These are phyloP conservation scores for Leccinum glutinopallens DNA, from an alignment of 1,284 basidiomycete species.

Conservation along the genomic window DNA sequence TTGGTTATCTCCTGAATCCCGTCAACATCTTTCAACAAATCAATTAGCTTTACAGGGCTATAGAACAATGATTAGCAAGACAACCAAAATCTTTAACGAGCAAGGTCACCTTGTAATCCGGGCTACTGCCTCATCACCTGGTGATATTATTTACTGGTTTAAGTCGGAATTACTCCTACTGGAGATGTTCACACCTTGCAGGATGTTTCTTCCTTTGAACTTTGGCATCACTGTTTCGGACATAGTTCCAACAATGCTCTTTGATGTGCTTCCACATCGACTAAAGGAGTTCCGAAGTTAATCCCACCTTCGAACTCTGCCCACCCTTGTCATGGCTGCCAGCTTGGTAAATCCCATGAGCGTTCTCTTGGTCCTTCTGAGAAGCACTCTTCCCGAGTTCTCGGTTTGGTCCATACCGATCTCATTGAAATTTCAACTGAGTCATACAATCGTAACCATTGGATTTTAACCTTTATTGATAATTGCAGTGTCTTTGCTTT, in stretches of 20 bases:
- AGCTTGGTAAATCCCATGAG: not conserved
- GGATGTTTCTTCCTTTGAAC: not conserved
- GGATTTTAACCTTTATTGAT: not conserved
- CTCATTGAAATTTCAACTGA: not conserved
- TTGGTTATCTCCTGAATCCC: too few species aligned
- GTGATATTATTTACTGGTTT: too few species aligned
- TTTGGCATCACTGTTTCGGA: not conserved
- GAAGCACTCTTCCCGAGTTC: not conserved
- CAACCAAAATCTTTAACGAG: too few species aligned
- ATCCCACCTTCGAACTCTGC: not conserved
- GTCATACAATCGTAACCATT: too few species aligned
- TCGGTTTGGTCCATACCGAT: not conserved
- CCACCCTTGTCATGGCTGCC: not conserved
- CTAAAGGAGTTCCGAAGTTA: not conserved
- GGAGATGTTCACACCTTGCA: not conserved
- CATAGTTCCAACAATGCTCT: not conserved
- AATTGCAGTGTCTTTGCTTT: not conserved
- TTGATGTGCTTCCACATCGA: not conserved
- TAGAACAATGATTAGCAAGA: too few species aligned
- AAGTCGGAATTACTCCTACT: too few species aligned
- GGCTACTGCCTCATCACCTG: too few species aligned
- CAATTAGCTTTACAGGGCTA: too few species aligned
- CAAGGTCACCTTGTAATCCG: too few species aligned
- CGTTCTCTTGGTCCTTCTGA: not conserved
- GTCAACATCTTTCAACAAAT: too few species aligned